Evolutionary conservation across 768 basidiomycete species (phyloP).

Genomic region (Termitomyces sp.): DNA sequence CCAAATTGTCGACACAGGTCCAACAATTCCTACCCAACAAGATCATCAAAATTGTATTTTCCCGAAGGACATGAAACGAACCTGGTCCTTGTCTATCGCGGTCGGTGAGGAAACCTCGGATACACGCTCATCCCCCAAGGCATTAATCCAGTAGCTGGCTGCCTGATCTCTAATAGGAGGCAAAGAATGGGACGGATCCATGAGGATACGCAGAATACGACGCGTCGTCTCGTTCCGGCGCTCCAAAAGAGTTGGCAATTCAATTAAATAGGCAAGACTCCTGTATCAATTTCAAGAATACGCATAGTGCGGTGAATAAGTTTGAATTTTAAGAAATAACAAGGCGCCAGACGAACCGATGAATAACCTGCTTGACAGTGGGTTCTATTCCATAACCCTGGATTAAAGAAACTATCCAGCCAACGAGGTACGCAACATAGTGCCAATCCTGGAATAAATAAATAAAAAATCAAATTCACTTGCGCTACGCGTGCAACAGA

Average conservation of each 20-base stretch:
- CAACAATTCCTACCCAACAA: conserved; percentile 7
- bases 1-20: conserved; percentile 13
- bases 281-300: neutral
- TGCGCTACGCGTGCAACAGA: neutral
- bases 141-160: conserved; percentile 11
- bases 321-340: neutral
- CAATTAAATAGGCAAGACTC: conserved; percentile 8
- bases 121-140: conserved; percentile 2
- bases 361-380: neutral
- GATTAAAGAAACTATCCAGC: conserved; percentile 7
- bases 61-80: neutral
- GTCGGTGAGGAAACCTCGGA: neutral
- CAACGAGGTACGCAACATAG: conserved; percentile 10
- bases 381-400: neutral
- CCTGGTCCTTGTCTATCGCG: conserved; percentile 8
- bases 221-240: conserved; percentile 9
- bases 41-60: neutral
- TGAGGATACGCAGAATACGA: conserved; percentile 14
- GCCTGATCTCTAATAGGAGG: conserved; percentile 1
- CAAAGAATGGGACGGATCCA: conserved; percentile 5
- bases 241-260: conserved; percentile 4
- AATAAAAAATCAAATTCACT: too few species aligned
- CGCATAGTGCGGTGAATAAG: neutral
- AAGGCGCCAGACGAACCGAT: neutral
- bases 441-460: conserved; percentile 8